Percentiles rank a stretch among this genome's conserved stretches.
phyloP scores from a whole-genome alignment of 2,329 filamentous ascomycete genomes.

The Ceratocystis papillata region DNA sequence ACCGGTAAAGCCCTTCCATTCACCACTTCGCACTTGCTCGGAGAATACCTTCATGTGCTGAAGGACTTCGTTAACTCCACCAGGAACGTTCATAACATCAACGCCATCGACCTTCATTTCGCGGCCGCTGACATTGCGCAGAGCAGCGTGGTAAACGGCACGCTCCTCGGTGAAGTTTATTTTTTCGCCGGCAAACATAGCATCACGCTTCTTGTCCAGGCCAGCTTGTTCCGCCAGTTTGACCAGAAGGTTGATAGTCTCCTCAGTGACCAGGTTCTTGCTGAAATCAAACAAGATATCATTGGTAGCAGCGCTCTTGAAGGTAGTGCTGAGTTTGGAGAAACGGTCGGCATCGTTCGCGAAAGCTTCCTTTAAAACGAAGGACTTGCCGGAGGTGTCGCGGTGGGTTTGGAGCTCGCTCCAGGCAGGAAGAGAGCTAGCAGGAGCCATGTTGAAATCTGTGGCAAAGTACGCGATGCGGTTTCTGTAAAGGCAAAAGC shows the following conservation, averaged over 20 bases:
- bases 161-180: slow-evolving; percentile 99
- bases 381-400: slow-evolving; percentile 71
- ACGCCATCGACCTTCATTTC: slow-evolving; percentile 75
- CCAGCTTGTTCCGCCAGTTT: slow-evolving; percentile 86
- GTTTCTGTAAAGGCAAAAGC: neutral
- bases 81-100: slow-evolving; percentile 82
- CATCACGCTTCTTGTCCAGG: slow-evolving; percentile 86
- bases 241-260: slow-evolving; percentile 76
- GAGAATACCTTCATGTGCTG: slow-evolving; percentile 98
- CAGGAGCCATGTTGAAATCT: slow-evolving; percentile 56
- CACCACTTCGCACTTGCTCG: slow-evolving; percentile 82
- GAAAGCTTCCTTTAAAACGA: slow-evolving; percentile 90
- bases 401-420: slow-evolving; percentile 84
- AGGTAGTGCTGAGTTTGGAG: slow-evolving; percentile 77
- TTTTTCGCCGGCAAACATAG: slow-evolving; percentile 94
- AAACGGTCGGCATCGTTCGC: slow-evolving; percentile 79
- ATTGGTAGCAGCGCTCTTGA: slow-evolving; percentile 67
- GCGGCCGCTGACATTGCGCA: slow-evolving; percentile 81
- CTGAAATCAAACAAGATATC: slow-evolving; percentile 97
- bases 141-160: slow-evolving; percentile 88
- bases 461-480: neutral
- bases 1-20: slow-evolving; percentile 95
- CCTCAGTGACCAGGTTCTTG: slow-evolving; percentile 95
- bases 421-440: slow-evolving; percentile 79
- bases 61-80: slow-evolving; percentile 80